phyloP scores from a whole-genome alignment of 1,284 basidiomycete species.

The Cutaneotrichosporon sp. region DNA sequence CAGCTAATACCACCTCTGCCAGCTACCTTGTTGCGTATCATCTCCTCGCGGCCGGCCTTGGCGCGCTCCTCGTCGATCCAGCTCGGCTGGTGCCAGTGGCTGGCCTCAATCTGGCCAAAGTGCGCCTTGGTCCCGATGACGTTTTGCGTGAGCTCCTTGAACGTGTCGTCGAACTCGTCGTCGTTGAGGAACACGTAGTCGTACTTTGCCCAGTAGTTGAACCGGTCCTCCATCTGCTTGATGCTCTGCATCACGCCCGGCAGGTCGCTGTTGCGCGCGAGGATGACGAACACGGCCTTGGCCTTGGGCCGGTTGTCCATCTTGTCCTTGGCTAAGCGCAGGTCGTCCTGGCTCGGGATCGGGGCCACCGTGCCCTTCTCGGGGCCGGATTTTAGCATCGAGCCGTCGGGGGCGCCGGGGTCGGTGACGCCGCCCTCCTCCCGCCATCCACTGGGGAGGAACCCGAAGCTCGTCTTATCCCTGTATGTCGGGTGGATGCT shows the following conservation, averaged over 20 bases:
- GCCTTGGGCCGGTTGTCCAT: conserved; percentile 52
- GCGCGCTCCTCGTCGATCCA: conserved; percentile 77
- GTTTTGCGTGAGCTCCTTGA: conserved; percentile 69
- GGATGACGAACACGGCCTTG: conserved; percentile 81
- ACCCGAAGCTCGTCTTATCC: conserved; percentile 35
- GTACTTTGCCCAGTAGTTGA: conserved; percentile 82
- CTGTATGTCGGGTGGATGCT: conserved; percentile 50
- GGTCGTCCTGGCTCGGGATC: conserved; percentile 29
- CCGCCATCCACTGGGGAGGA: conserved; percentile 17
- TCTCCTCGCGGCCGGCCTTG: conserved; percentile 61
- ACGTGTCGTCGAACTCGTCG: conserved; percentile 69
- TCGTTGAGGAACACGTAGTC: conserved; percentile 88
- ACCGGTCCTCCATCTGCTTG: conserved; percentile 54
- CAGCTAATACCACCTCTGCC: too few species aligned
- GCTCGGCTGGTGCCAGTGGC: conserved; percentile 82
- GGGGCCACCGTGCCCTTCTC: not conserved
- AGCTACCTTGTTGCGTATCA: conserved; percentile 66
- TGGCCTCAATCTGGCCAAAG: conserved; percentile 78
- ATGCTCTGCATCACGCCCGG: conserved; percentile 63
- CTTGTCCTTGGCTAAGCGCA: conserved; percentile 28
- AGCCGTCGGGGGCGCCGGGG: not conserved
- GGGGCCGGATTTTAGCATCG: not conserved
- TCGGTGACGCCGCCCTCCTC: not conserved
- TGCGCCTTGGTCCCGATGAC: conserved; percentile 68
- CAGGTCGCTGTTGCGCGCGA: conserved; percentile 77